Evolutionary conservation across 495 filamentous ascomycete genomes (phyloP).

Genomic region (Aspergillus egyptiacus): DNA sequence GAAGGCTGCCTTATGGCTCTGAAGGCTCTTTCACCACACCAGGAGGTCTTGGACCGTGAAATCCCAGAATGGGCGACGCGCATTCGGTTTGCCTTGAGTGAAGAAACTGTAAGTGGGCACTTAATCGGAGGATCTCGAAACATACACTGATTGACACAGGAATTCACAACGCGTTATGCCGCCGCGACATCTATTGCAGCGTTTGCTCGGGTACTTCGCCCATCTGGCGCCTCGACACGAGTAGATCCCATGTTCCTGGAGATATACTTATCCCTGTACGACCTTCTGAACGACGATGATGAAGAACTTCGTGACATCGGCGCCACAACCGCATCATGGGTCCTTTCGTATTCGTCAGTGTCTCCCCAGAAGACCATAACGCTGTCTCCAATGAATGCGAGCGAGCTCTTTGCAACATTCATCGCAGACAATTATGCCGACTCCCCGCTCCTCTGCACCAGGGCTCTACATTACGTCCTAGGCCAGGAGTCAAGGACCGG

Average conservation of each 20-base stretch:
- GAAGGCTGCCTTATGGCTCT: constrained; percentile 54
- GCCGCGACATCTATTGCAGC: constrained; percentile 42
- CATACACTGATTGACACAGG: constrained; percentile 31
- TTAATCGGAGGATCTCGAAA: neutral
- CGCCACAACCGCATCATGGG: constrained; percentile 44
- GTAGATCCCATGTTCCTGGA: constrained; percentile 32
- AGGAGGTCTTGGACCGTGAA: constrained; percentile 16
- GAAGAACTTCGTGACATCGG: constrained; percentile 72
- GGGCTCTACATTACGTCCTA: constrained; percentile 25
- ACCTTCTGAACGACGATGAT: constrained; percentile 80
- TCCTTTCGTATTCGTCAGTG: constrained; percentile 35
- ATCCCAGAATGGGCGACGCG: constrained; percentile 29
- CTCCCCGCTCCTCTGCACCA: constrained; percentile 31
- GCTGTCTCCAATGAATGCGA: constrained; percentile 43
- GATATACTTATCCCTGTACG: constrained; percentile 50
- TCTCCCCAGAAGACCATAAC: constrained; percentile 26
- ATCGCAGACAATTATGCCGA: constrained; percentile 32
- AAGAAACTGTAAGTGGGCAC: constrained; percentile 36
- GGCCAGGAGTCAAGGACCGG: constrained; percentile 24
- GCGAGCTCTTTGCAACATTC: constrained; percentile 40
- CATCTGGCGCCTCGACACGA: constrained; percentile 21
- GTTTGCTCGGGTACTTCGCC: constrained; percentile 28
- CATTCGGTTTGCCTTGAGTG: constrained; percentile 34
- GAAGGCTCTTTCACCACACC: constrained; percentile 36
- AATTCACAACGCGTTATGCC: constrained; percentile 59